Base-by-base conservation (phyloP, 306 rosid genomes). In the Leucaena leucocephala region DNA sequence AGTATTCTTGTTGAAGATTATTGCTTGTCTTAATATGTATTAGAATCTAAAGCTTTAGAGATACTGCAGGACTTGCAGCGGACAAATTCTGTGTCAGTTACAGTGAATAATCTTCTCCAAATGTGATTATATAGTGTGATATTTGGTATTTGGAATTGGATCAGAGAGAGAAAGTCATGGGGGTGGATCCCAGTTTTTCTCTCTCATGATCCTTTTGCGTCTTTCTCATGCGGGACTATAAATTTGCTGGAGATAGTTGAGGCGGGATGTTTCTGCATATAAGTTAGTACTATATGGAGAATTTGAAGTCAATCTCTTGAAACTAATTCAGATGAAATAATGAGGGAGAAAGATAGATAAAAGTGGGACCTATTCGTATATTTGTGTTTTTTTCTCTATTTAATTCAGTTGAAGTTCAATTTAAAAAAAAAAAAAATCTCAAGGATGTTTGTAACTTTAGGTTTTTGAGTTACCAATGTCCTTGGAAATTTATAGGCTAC, bases 81-180 rank as follows among this genome's bases (percentile, higher is more conserved):
- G 50, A 95, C 98, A 19, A 92, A 91, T 87, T 92, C 97, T 33
- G 98, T 88, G 5, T 75, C 93, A 6, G 96, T 90, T 68, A 95
- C 98, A 80, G 94, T 95, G 88, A 95, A 95, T 91, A 95, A 95
- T 87, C 97, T 95, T 85, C 98, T 95, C 74, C 98, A 95, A 80
- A 92, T 91, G 95, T 92, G 94, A 84, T 82, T 14, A 68, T 61
- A 57, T 27, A 27, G n/a, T 66, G 73, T 69, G 77, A 45, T 71
- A 71, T 33, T 65, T 74, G 16, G 16, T 71, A 71, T 33, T 65
- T 74, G 16, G 16, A 10, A 22, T 19, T 8, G 35, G 36, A 21
- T 58, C 14, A 2, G 34, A 22, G 48, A 8, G 48, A 44, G 64
- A 50, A 17, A 52, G 58, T 16, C 58, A 52, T 16, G n/a, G 7